These are phyloP conservation scores for Grosmannia clavigera DNA, from an alignment of 2,329 filamentous ascomycete genomes.

Conservation along the genomic window DNA sequence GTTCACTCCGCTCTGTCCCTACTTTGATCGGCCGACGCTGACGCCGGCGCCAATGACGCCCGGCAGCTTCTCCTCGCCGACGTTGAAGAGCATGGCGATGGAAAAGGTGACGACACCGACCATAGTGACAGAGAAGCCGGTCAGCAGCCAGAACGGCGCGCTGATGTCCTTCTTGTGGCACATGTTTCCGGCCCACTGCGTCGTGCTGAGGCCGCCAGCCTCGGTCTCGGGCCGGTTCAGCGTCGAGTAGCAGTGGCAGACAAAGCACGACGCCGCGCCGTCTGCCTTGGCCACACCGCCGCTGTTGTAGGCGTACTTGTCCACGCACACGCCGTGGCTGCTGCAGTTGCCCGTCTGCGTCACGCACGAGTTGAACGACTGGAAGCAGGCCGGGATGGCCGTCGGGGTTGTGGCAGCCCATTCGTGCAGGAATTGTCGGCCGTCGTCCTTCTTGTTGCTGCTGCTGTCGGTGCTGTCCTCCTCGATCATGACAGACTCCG, in stretches of 20 bases:
- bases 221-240: slow-evolving; percentile 23
- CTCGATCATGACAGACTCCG: slow-evolving; percentile 32
- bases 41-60: slow-evolving; percentile 96
- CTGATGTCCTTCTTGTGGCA: slow-evolving; percentile 92
- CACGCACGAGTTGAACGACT: slow-evolving; percentile 54
- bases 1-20: slow-evolving; percentile 7
- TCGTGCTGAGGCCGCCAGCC: slow-evolving; percentile 30
- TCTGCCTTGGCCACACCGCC: slow-evolving; percentile 20
- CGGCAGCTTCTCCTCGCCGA: slow-evolving; percentile 79
- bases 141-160: slow-evolving; percentile 77
- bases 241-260: slow-evolving; percentile 61
- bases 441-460: slow-evolving; percentile 9
- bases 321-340: slow-evolving; percentile 63
- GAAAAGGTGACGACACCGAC: slow-evolving; percentile 55
- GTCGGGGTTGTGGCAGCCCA: slow-evolving; percentile 20
- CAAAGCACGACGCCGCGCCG: slow-evolving; percentile 46
- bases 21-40: slow-evolving; percentile 64
- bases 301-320: slow-evolving; percentile 43
- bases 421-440: slow-evolving; percentile 4
- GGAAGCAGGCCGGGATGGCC: slow-evolving; percentile 61
- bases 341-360: slow-evolving; percentile 67
- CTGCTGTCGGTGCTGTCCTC: slow-evolving; percentile 7
- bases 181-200: slow-evolving; percentile 70
- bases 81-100: slow-evolving; percentile 67
- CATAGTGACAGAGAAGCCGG: slow-evolving; percentile 58